Evolutionary conservation across 805 yeast species (phyloP).

Genomic region (Schwanniomyces sp.): DNA sequence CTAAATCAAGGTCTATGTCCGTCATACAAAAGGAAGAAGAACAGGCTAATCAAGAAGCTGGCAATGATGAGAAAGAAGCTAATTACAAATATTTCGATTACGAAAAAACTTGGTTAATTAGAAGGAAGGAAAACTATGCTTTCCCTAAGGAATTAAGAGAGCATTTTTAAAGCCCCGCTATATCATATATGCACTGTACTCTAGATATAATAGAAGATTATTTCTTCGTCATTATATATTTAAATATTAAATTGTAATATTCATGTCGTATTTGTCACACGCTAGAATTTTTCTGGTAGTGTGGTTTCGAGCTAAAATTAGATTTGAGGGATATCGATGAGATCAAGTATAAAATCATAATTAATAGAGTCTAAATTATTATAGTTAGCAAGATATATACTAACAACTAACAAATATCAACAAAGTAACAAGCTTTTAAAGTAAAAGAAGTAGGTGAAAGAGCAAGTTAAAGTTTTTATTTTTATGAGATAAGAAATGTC

Average conservation of each 20-base stretch:
- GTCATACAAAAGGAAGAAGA: slow-evolving; percentile 13
- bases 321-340: neutral
- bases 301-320: neutral
- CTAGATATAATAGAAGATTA: neutral
- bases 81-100: slow-evolving; percentile 83
- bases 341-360: neutral
- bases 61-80: slow-evolving; percentile 22
- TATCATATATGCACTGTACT: neutral
- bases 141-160: slow-evolving; percentile 32
- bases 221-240: neutral
- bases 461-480: neutral
- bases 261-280: neutral
- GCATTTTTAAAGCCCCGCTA: slow-evolving; percentile 14
- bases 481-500: slow-evolving; percentile 1
- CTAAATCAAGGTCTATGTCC: slow-evolving; percentile 23
- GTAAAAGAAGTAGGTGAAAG: neutral
- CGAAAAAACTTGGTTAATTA: slow-evolving; percentile 55
- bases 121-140: slow-evolving; percentile 41
- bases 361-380: neutral
- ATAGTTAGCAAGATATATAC: no score
- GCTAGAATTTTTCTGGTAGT: neutral
- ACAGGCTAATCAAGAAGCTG: slow-evolving; percentile 13
- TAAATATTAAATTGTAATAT: neutral
- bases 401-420: neutral
- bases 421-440: neutral